Evolutionary conservation across 805 yeast genomes (phyloP).

Genomic region (Saccharomyces cerevisiae): DNA sequence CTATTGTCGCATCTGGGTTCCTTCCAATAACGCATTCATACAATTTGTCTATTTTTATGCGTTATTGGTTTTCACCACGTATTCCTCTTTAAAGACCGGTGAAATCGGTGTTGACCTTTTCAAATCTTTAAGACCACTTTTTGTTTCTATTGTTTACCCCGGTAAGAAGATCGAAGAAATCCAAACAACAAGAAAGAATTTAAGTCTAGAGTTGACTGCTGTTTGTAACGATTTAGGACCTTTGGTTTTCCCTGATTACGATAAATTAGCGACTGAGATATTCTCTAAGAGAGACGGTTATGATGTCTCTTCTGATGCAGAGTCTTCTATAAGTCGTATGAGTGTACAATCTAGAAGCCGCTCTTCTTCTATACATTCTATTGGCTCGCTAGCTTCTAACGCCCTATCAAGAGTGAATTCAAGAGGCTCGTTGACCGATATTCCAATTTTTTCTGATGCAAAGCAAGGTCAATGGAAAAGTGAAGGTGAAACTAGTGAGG

Average conservation of each 20-base stretch:
- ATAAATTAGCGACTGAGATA: slow-evolving; percentile 22
- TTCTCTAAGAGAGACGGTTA: slow-evolving; percentile 1
- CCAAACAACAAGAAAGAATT: slow-evolving; percentile 48
- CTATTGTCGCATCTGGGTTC: slow-evolving; percentile 30
- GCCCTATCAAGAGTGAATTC: slow-evolving; percentile 57
- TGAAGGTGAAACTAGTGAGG: slow-evolving; percentile 1
- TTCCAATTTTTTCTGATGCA: slow-evolving; percentile 45
- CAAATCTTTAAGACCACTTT: slow-evolving; percentile 72
- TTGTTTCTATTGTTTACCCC: slow-evolving; percentile 34
- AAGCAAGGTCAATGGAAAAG: background rate
- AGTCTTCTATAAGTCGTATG: background rate
- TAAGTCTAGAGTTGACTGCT: slow-evolving; percentile 67
- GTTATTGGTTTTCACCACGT: slow-evolving; percentile 64
- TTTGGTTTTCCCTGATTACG: slow-evolving; percentile 78
- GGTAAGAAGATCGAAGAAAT: slow-evolving; percentile 40
- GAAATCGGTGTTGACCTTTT: slow-evolving; percentile 84
- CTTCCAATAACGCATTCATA: slow-evolving; percentile 14
- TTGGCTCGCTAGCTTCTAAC: slow-evolving; percentile 40
- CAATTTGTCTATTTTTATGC: slow-evolving; percentile 44
- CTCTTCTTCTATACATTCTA: slow-evolving; percentile 22
- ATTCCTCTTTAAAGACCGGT: slow-evolving; percentile 79
- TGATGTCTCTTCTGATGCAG: slow-evolving; percentile 1
- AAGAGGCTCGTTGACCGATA: slow-evolving; percentile 51
- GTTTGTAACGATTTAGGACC: slow-evolving; percentile 82
- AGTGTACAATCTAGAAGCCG: slow-evolving; percentile 15